Evolutionary conservation across 2,329 filamentous ascomycete species (phyloP).

Genomic region (Dactylellina cionopaga): DNA sequence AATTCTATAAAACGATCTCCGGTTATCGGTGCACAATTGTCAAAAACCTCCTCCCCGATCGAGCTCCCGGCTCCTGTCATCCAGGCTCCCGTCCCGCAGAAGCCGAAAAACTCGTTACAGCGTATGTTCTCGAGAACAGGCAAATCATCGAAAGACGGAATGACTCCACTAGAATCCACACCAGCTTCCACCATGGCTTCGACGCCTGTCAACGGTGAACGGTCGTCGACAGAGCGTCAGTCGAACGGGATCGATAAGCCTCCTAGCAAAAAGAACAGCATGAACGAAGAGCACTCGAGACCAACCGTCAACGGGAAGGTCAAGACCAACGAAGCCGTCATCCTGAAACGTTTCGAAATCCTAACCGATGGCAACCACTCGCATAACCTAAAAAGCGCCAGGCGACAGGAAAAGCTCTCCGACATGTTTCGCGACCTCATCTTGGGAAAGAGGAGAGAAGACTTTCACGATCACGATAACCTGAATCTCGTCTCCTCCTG

Average conservation of each 20-base stretch:
- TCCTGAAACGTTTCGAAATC: constrained; percentile 66
- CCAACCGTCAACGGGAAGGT: constrained; percentile 10
- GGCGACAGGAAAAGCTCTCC: constrained; percentile 91
- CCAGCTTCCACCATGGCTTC: constrained; percentile 2
- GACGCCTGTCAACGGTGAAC: constrained; percentile 44
- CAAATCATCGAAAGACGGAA: constrained; percentile 28
- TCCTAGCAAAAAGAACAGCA: constrained; percentile 30
- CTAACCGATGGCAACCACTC: constrained; percentile 77
- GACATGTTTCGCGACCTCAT: constrained; percentile 90
- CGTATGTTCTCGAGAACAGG: constrained; percentile 49
- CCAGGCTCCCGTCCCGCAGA: constrained; percentile 39
- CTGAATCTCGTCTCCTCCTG: constrained; percentile 93
- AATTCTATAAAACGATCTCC: constrained; percentile 45
- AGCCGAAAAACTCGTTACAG: constrained; percentile 40
- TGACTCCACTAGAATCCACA: constrained; percentile 1
- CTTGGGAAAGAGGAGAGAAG: constrained; percentile 78
- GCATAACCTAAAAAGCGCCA: constrained; percentile 87
- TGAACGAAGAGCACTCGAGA: constrained; percentile 31
- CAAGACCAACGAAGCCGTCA: constrained; percentile 25
- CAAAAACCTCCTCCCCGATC: constrained; percentile 43
- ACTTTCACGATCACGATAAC: constrained; percentile 73
- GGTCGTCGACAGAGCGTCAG: constrained; percentile 32
- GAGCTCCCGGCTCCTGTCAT: constrained; percentile 47
- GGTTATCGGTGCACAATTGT: constrained; percentile 48
- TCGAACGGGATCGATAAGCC: constrained; percentile 18